A percentile compares a stretch with the other conserved stretches of the same genome.
Evolutionary conservation across 2,329 filamentous ascomycete genomes (phyloP).

Genomic region (Aspergillus piperis): DNA sequence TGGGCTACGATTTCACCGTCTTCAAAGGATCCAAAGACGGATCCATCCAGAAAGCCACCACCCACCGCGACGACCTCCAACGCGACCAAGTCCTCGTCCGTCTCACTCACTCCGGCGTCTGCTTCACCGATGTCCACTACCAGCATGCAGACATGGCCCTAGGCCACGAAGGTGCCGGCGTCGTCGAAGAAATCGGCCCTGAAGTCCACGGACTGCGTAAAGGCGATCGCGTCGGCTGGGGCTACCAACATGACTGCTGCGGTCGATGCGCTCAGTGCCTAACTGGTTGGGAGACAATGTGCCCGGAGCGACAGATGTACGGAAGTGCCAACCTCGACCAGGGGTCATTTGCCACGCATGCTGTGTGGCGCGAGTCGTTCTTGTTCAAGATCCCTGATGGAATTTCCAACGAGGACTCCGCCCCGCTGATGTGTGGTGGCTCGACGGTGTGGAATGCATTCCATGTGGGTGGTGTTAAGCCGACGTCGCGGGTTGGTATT

Average conservation of each 20-base stretch:
- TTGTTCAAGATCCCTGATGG: constrained; percentile 39
- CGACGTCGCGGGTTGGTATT: constrained; percentile 58
- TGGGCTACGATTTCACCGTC: constrained; percentile 54
- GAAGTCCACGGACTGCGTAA: constrained; percentile 37
- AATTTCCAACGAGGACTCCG: constrained; percentile 32
- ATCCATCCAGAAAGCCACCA: constrained; percentile 54
- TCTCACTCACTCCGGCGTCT: constrained; percentile 67
- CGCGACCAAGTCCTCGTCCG: constrained; percentile 58
- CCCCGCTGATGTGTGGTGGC: constrained; percentile 42
- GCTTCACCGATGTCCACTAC: constrained; percentile 59
- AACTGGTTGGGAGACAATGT: constrained; percentile 35
- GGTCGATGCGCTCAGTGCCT: constrained; percentile 41
- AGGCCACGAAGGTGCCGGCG: constrained; percentile 43
- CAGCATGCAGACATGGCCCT: constrained; percentile 34
- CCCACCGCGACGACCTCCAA: constrained; percentile 41
- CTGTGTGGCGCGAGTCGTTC: constrained; percentile 44
- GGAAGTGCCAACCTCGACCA: constrained; percentile 36
- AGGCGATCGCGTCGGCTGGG: constrained; percentile 48
- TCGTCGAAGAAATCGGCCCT: constrained; percentile 35
- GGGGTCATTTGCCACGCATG: constrained; percentile 41
- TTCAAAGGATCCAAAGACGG: constrained; percentile 64
- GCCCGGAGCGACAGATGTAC: constrained; percentile 40
- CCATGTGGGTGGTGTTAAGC: constrained; percentile 24
- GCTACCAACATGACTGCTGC: constrained; percentile 42
- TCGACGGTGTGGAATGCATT: constrained; percentile 39